Percentiles rank a stretch among this genome's conserved stretches.
These are phyloP conservation scores for Epichloe coenophiala DNA, from an alignment of 2,329 filamentous ascomycete genomes.

Conservation along the genomic window DNA sequence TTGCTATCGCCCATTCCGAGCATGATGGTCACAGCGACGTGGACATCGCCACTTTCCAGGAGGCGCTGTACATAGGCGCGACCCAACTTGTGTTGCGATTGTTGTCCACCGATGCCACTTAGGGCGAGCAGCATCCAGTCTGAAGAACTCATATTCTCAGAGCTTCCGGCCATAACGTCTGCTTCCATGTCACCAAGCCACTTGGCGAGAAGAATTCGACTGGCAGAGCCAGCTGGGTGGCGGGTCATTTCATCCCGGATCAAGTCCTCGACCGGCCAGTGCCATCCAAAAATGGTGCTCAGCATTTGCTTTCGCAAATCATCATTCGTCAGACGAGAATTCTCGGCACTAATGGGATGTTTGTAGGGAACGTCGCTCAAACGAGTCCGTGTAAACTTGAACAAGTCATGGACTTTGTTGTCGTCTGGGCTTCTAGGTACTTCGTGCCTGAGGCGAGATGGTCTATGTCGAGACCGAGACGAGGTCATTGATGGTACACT, in stretches of 20 bases:
- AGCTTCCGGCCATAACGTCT: constrained; percentile 67
- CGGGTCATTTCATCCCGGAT: constrained; percentile 73
- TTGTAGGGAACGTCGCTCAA: constrained; percentile 75
- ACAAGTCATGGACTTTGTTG: constrained; percentile 60
- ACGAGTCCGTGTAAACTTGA: constrained; percentile 71
- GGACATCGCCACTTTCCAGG: constrained; percentile 77
- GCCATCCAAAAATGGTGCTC: constrained; percentile 88
- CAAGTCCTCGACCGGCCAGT: constrained; percentile 66
- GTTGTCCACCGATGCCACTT: constrained; percentile 64
- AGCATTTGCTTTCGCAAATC: constrained; percentile 85
- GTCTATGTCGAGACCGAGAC: constrained; percentile 31
- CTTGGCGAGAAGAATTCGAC: constrained; percentile 71
- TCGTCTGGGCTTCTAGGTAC: constrained; percentile 66
- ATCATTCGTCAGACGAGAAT: constrained; percentile 54
- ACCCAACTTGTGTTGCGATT: constrained; percentile 78
- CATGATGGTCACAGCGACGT: constrained; percentile 84
- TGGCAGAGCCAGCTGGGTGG: constrained; percentile 60
- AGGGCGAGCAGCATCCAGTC: constrained; percentile 96
- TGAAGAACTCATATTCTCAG: constrained; percentile 78
- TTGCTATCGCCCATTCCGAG: constrained; percentile 85
- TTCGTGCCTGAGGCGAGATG: constrained; percentile 69
- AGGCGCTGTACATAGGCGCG: constrained; percentile 83
- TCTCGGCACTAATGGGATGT: constrained; percentile 45
- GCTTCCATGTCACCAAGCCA: constrained; percentile 82
- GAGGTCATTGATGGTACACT: constrained; percentile 33